These are phyloP conservation scores for Candida pini DNA, from an alignment of 805 yeast species.

Conservation along the genomic window DNA sequence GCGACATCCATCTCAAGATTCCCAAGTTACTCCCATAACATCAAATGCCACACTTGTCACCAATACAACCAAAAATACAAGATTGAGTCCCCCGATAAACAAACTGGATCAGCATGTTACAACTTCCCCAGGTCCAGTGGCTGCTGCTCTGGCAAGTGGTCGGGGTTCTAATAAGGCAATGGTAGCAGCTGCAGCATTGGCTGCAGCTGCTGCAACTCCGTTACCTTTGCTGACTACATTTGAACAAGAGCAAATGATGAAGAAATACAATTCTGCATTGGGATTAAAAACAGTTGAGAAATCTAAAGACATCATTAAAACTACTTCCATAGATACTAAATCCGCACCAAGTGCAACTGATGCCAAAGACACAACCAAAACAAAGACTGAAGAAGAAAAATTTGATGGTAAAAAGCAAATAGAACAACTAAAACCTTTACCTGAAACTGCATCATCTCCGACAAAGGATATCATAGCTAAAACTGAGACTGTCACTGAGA, in stretches of 20 bases:
- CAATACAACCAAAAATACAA: constrained; percentile 2
- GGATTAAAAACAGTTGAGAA: neutral
- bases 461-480: neutral
- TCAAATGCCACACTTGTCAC: constrained; percentile 7
- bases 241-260: constrained; percentile 7
- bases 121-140: constrained; percentile 34
- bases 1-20: neutral
- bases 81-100: constrained; percentile 16
- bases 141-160: constrained; percentile 31
- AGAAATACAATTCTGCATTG: neutral
- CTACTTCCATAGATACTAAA: neutral
- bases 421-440: too few relatives aligned
- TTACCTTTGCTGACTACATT: constrained; percentile 38
- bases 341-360: neutral
- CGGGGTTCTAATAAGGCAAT: constrained; percentile 43
- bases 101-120: constrained; percentile 18
- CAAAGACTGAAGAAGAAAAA: neutral
- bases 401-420: neutral
- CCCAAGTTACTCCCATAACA: constrained; percentile 8
- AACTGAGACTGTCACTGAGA: constrained; percentile 2
- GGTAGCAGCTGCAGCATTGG: constrained; percentile 79
- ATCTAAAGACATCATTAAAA: too few relatives aligned
- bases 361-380: neutral
- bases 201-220: constrained; percentile 77
- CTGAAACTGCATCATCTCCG: neutral